phyloP scores from a whole-genome alignment of 2,329 filamentous ascomycete species.

The Botrytis cinerea region DNA sequence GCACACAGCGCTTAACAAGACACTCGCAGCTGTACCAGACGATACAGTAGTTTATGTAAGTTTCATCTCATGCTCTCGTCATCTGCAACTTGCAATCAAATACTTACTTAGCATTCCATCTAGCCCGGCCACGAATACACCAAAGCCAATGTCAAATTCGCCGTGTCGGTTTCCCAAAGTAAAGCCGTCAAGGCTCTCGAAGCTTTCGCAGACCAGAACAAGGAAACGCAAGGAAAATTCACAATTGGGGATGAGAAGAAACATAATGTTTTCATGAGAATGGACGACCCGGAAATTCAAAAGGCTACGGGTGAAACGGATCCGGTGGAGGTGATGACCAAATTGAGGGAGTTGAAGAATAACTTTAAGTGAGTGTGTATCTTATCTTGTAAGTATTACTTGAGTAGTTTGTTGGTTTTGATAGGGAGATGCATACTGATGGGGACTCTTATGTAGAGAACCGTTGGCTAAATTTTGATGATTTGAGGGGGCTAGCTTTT shows the following conservation, averaged over 20 bases:
- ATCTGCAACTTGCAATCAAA: conserved; percentile 22
- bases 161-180: conserved; percentile 70
- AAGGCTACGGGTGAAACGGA: conserved; percentile 80
- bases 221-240: conserved; percentile 91
- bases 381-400: neutral
- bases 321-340: conserved; percentile 80
- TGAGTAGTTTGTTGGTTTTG: accelerated
- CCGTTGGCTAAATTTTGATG: neutral
- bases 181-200: conserved; percentile 76
- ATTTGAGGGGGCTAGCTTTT: neutral
- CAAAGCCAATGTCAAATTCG: conserved; percentile 93
- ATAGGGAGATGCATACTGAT: neutral
- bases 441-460: neutral
- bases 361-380: conserved; percentile 41
- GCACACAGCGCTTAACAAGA: conserved; percentile 88
- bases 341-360: conserved; percentile 90
- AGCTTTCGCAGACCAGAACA: conserved; percentile 74
- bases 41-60: conserved; percentile 89
- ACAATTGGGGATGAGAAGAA: conserved; percentile 97
- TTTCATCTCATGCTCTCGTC: conserved; percentile 27
- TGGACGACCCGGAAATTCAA: conserved; percentile 82
- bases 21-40: conserved; percentile 76
- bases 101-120: conserved; percentile 17
- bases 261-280: conserved; percentile 96
- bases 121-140: conserved; percentile 97